Evolutionary conservation across 371 early-diverging fungal species (phyloP).

Genomic region (Zopfochytrium polystomum): DNA sequence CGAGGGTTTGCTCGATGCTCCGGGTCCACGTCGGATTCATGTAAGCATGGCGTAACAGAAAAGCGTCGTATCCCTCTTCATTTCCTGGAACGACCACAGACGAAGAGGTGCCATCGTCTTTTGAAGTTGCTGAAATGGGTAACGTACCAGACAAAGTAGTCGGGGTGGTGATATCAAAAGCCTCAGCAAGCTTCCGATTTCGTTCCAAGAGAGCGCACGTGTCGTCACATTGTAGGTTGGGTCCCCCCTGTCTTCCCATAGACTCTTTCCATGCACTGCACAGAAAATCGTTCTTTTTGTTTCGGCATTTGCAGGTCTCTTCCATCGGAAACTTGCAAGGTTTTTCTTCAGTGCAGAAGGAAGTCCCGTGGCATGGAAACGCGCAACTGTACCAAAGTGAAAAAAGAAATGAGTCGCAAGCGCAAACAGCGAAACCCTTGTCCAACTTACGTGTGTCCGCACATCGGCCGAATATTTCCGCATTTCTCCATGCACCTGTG

Average conservation of each 20-base stretch:
- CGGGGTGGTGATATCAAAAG: conserved; percentile 32
- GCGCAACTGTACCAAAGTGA: conserved; percentile 27
- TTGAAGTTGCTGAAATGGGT: neutral
- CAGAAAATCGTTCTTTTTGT: conserved; percentile 7
- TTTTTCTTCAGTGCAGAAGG: conserved; percentile 38
- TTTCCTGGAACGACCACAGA: no score
- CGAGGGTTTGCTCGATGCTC: conserved; percentile 31
- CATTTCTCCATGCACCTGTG: conserved; percentile 35
- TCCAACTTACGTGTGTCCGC: conserved; percentile 33
- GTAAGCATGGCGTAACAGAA: conserved; percentile 24
- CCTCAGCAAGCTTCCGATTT: conserved; percentile 40
- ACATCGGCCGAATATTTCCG: conserved; percentile 34
- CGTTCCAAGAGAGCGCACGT: conserved; percentile 36
- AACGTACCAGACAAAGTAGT: neutral
- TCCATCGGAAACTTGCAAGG: conserved; percentile 31
- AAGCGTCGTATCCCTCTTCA: conserved; percentile 19
- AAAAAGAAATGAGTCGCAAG: neutral
- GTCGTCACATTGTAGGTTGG: conserved; percentile 41
- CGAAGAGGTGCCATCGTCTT: no score
- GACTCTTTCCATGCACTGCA: conserved; percentile 40
- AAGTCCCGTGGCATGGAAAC: conserved; percentile 39
- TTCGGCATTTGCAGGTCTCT: conserved; percentile 39
- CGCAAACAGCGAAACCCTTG: neutral
- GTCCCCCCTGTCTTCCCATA: conserved; percentile 16
- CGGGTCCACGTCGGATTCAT: conserved; percentile 29